Base-by-base conservation (phyloP, 2,329 filamentous ascomycete species). In the Penicillium sp. region DNA sequence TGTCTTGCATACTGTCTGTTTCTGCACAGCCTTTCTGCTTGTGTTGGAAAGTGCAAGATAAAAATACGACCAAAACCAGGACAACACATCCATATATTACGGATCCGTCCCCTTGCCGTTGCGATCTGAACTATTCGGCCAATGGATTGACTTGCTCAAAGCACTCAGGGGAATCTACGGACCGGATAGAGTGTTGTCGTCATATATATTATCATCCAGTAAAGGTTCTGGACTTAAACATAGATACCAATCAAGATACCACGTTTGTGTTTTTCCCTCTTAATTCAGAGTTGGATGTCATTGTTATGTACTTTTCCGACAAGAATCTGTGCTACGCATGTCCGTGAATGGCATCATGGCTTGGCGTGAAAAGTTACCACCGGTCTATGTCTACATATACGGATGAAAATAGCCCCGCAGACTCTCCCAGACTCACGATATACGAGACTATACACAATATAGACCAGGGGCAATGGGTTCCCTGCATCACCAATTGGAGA, bases 161-260 rank as follows among this genome's bases (percentile, higher is more conserved):
- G 13, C 13, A n/a, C 37, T 14, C 2, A 18, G 22, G 20, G 16
- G 16, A 32, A 39, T 18, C 39, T 39, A 32, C 24, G 26, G 43
- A 26, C 32, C 18, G 20, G 34, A 40, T 24, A 39, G 5, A 48
- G 18, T 46, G 22, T 32, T 48, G 35, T 39, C 24, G 5, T 20
- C 38, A 48, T 45, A 53, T 45, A 53, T 32, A 43, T 42, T 31
- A 32, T 37, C 24, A 20, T 29, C 20, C 24, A 34, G 4, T 32
- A 20, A n/a, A 46, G 31, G 31, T 26, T 34, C 31, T 32, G 20
- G 18, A 43, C 29, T n/a, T 53, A 49, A 47, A 57, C 18, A 57
- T 59, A 39, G 26, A 37, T 43, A 43, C 40, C 16, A 46, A 39
- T 46, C 38, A 45, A 58, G 44, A 58, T 58, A 53, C 53, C 45